phyloP scores from a whole-genome alignment of 768 basidiomycete species.

The Wakefieldia striispora region DNA sequence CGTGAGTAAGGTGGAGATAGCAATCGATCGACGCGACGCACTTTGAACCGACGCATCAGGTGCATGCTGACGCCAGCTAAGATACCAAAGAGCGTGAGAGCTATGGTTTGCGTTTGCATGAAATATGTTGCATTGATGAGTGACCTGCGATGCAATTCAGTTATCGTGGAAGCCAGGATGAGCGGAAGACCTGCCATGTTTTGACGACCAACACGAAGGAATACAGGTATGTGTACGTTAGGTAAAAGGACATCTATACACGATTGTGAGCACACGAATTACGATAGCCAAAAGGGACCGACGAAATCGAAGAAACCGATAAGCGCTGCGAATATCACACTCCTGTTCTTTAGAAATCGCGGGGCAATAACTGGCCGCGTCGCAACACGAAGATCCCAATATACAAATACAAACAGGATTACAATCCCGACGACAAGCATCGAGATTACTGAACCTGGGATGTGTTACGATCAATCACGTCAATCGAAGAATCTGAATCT shows the following conservation, averaged over 20 bases:
- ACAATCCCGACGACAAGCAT: conserved; percentile 49
- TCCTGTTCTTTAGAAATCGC: conserved; percentile 57
- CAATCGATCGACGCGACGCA: conserved; percentile 9
- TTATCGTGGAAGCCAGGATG: neutral
- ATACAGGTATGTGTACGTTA: conserved; percentile 73
- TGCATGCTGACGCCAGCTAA: conserved; percentile 56
- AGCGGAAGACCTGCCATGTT: conserved; percentile 37
- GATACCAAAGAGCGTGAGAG: conserved; percentile 64
- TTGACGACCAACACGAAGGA: conserved; percentile 59
- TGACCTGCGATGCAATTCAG: conserved; percentile 39
- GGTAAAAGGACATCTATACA: conserved; percentile 56
- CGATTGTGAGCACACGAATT: conserved; percentile 1
- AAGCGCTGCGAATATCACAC: conserved; percentile 53
- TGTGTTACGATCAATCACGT: conserved; percentile 2
- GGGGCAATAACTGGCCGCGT: conserved; percentile 58
- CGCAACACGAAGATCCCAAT: conserved; percentile 53
- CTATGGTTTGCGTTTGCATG: conserved; percentile 54
- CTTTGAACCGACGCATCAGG: conserved; percentile 55
- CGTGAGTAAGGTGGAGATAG: neutral
- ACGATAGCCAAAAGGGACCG: neutral
- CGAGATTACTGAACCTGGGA: conserved; percentile 47
- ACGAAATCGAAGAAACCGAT: conserved; percentile 70
- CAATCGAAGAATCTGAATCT: neutral
- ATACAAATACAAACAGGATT: conserved; percentile 40
- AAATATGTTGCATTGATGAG: conserved; percentile 62